A percentile compares a stretch with the other conserved stretches of the same genome.
Conservation (phyloP, 106 monocot species). For the Platanthera guangdongensis region DNA sequence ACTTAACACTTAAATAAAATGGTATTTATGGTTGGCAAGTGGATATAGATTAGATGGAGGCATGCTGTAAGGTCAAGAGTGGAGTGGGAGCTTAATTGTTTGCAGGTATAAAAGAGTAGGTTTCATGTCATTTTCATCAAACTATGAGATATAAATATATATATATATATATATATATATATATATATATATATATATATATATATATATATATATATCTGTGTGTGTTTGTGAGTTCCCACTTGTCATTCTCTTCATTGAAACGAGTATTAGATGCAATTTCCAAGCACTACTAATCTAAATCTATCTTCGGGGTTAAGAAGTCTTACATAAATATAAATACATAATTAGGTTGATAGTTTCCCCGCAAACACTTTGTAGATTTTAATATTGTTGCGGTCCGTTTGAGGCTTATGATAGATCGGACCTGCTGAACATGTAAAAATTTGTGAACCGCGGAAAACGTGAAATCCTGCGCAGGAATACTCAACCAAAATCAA, state of each 20-base stretch:
- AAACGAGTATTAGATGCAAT: conserved; percentile 1
- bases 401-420: too few relatives aligned
- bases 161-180: too few relatives aligned
- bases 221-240: neutral
- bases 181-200: too few relatives aligned
- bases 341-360: too few relatives aligned
- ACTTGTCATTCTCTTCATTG: neutral
- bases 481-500: too few relatives aligned
- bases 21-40: conserved; percentile 1
- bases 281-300: neutral
- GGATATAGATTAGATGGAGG: conserved; percentile 4
- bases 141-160: neutral
- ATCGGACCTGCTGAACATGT: too few relatives aligned
- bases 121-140: conserved; percentile 2
- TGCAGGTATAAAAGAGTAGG: neutral
- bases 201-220: too few relatives aligned
- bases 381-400: too few relatives aligned
- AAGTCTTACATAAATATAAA: too few relatives aligned
- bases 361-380: too few relatives aligned
- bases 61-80: neutral
- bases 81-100: conserved; percentile 8
- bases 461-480: too few relatives aligned
- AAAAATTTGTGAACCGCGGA: too few relatives aligned
- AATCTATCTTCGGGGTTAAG: neutral
- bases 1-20: neutral